phyloP scores from a whole-genome alignment of 495 filamentous ascomycete species.

The Penicillium salamii region DNA sequence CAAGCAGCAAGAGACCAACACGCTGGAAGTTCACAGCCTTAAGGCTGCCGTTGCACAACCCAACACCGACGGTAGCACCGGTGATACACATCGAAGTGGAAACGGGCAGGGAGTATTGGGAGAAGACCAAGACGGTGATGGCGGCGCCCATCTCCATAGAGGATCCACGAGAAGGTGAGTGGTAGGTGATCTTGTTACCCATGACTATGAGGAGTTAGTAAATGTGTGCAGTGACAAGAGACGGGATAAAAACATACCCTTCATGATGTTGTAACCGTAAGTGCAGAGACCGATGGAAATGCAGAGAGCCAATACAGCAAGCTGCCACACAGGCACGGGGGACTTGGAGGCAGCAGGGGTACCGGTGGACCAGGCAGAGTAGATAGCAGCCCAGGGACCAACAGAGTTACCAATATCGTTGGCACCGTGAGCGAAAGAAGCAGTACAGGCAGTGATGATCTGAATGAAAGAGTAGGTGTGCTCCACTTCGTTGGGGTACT shows the following conservation, averaged over 20 bases:
- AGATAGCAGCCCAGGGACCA: conserved; percentile 70
- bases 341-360: conserved; percentile 45
- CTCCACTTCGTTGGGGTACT: conserved; percentile 75
- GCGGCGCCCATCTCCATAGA: conserved; percentile 68
- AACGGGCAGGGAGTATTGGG: conserved; percentile 58
- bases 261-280: conserved; percentile 72
- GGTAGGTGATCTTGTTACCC: conserved; percentile 68
- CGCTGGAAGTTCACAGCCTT: conserved; percentile 65
- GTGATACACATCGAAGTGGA: conserved; percentile 61
- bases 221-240: neutral
- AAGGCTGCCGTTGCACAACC: conserved; percentile 53
- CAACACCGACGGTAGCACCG: conserved; percentile 56
- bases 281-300: conserved; percentile 58
- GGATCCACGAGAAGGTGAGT: conserved; percentile 58
- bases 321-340: conserved; percentile 57
- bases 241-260: conserved; percentile 30
- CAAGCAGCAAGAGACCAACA: conserved; percentile 49
- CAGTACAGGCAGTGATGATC: conserved; percentile 69
- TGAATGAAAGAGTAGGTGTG: conserved; percentile 75
- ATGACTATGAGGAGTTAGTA: conserved; percentile 43
- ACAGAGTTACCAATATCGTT: conserved; percentile 80
- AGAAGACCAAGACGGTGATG: conserved; percentile 63
- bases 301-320: conserved; percentile 49
- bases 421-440: conserved; percentile 75
- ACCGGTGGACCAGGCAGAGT: conserved; percentile 61